Conservation (phyloP, 169 alveolate species). For the Babesia caballi region DNA sequence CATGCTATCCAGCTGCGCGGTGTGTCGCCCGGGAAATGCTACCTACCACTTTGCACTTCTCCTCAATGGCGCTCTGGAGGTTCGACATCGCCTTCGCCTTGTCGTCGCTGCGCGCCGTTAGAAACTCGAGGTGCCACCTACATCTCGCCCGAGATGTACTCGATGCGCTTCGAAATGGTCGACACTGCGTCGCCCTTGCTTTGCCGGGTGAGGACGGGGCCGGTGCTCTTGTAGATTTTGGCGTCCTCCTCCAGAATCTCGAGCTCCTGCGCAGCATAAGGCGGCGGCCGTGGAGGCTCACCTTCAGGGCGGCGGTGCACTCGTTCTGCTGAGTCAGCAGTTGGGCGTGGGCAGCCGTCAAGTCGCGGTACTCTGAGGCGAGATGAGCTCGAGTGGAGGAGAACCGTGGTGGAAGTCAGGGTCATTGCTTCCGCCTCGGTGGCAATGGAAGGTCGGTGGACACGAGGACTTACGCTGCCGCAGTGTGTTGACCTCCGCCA, state of each 20-base stretch:
- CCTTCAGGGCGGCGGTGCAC: conserved; percentile 47
- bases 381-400: background rate
- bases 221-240: conserved; percentile 62
- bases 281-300: background rate
- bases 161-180: conserved; percentile 60
- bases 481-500: conserved; percentile 34
- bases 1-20: conserved; percentile 17
- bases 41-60: conserved; percentile 39
- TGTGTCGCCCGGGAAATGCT: background rate
- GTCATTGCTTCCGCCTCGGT: background rate
- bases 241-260: conserved; percentile 52
- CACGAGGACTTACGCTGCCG: conserved; percentile 34
- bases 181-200: conserved; percentile 51
- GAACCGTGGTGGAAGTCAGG: background rate
- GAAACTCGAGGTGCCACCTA: background rate
- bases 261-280: conserved; percentile 25
- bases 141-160: conserved; percentile 56
- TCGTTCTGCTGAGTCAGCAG: conserved; percentile 64
- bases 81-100: conserved; percentile 33
- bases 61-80: conserved; percentile 47
- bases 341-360: conserved; percentile 49
- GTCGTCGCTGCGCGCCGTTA: conserved; percentile 21
- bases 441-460: background rate
- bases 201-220: conserved; percentile 55
- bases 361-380: conserved; percentile 50